Conservation (phyloP, 192 early-diverging fungal genomes). For the Podila horticola region DNA sequence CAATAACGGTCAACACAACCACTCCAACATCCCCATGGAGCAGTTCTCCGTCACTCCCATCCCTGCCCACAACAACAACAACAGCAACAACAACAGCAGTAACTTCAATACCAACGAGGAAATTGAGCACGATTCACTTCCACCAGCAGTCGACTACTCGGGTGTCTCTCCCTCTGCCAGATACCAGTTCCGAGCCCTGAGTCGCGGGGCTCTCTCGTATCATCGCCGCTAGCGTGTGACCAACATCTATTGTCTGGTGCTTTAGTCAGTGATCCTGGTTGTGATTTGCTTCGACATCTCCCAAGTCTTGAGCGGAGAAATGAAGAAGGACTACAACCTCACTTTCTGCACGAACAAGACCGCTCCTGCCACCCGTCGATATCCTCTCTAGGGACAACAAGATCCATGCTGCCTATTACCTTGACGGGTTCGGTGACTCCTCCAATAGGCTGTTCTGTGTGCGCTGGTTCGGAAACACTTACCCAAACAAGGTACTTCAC, state of each 20-base stretch:
- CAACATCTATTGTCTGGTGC: constrained; percentile 22
- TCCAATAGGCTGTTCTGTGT: background rate
- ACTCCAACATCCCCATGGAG: constrained; percentile 34
- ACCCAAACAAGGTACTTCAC: constrained; percentile 30
- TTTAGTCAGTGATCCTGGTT: constrained; percentile 31
- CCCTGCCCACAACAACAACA: background rate
- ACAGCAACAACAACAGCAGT: background rate
- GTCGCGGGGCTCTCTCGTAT: constrained; percentile 34
- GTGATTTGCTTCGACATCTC: constrained; percentile 12
- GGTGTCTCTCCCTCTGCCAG: constrained; percentile 10
- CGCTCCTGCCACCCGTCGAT: too few species aligned
- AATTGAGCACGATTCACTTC: constrained; percentile 28
- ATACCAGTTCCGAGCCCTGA: constrained; percentile 34
- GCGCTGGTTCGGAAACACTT: constrained; percentile 42
- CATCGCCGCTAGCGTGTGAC: constrained; percentile 29
- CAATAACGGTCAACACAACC: background rate
- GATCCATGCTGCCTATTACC: constrained; percentile 17
- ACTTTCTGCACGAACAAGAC: constrained; percentile 28
- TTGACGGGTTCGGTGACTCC: background rate
- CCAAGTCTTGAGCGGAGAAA: background rate
- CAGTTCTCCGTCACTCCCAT: constrained; percentile 1
- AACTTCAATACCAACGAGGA: background rate
- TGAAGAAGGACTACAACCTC: background rate
- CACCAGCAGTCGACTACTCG: constrained; percentile 33
- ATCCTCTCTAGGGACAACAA: too few species aligned